Percentiles rank a stretch among this genome's conserved stretches.
Evolutionary conservation across 2,329 filamentous ascomycete genomes (phyloP).

Genomic region (Orbilia quercus): DNA sequence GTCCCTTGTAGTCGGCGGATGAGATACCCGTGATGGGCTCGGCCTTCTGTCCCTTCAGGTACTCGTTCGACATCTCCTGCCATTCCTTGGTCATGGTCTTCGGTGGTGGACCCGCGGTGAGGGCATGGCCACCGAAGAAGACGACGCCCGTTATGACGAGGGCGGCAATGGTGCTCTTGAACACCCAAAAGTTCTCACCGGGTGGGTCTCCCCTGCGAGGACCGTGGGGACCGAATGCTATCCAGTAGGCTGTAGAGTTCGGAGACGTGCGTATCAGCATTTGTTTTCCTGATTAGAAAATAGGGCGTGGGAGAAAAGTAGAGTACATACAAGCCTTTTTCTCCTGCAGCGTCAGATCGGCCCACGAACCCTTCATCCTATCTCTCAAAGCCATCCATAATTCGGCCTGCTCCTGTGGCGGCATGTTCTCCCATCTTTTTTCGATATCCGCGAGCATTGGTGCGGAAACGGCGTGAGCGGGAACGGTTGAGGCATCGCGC

Average conservation of each 20-base stretch:
- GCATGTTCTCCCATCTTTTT: slow-evolving; percentile 99
- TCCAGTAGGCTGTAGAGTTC: slow-evolving; percentile 86
- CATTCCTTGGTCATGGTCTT: slow-evolving; percentile 96
- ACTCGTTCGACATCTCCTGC: slow-evolving; percentile 95
- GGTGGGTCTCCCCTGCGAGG: slow-evolving; percentile 85
- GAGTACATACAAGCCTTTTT: slow-evolving; percentile 94
- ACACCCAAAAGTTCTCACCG: slow-evolving; percentile 83
- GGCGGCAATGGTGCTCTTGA: slow-evolving; percentile 77
- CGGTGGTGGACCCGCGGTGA: slow-evolving; percentile 78
- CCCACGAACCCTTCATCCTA: slow-evolving; percentile 98
- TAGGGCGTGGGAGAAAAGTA: background rate
- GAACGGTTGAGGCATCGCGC: slow-evolving; percentile 47
- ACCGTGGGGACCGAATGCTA: slow-evolving; percentile 96
- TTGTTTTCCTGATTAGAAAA: no score
- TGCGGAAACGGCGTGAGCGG: slow-evolving; percentile 90
- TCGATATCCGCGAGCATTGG: slow-evolving; percentile 97
- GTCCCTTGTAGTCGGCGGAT: slow-evolving; percentile 80
- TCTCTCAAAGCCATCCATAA: slow-evolving; percentile 98
- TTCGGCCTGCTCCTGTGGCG: slow-evolving; percentile 98
- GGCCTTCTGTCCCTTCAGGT: slow-evolving; percentile 83
- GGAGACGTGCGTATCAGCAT: no score
- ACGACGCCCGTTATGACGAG: slow-evolving; percentile 74
- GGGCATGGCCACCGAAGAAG: slow-evolving; percentile 75
- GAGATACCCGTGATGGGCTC: slow-evolving; percentile 88
- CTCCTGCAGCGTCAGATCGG: slow-evolving; percentile 92